Evolutionary conservation across 176 grass and related monocot genomes (phyloP), one percentile per base, ranked within the genome.

Genomic region (Rhynchospora pubera): DNA sequence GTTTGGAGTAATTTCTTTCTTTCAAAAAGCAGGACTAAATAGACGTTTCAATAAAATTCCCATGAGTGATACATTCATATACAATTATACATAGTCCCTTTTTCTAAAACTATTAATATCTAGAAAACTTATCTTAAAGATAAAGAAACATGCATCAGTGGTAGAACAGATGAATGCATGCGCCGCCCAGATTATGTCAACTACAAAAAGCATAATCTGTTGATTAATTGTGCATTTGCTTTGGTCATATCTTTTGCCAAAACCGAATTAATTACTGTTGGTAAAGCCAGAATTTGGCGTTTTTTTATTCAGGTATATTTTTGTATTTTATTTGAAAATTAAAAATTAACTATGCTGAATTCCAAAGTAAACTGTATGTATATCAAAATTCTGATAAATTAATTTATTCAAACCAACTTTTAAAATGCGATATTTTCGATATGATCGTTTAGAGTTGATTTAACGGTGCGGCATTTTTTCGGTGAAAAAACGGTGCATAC

Each of bases 61-160:
- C 5, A 57, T 13, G 11, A 18, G 53, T 57, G 14, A 57, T 57
- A 18, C 53, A 18, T 18, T 57, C 15, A 16, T 13, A 57, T 57
- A n/a, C n/a, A n/a, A n/a, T n/a, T n/a, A n/a, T n/a, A 6, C 53
- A 57, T 6, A 16, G 0, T 13, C 50, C 12, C 50, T 52, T 3
- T 52, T 13, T 52, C 2, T 1, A 34, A 34, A 34, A 51, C 11
- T 14, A 57, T 57, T 57, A 0, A 57, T 57, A 18, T 18, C 5
- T 57, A 61, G 19, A 60, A n/a, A 77, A 79, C 28, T 42, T 79
- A 4, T 62, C 77, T 79, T 79, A 79, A 79, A 79, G 55, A 30
- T 30, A 79, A 79, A 79, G 77, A 59, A 79, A 79, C 28, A 42
- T 34, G 32, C 32, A 79, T 5, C 32, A 59, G 26, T 59, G 57